Percentiles rank a stretch among this genome's conserved stretches.
phyloP scores from a whole-genome alignment of 495 filamentous ascomycete species.

The Chlorociboria aeruginascens region DNA sequence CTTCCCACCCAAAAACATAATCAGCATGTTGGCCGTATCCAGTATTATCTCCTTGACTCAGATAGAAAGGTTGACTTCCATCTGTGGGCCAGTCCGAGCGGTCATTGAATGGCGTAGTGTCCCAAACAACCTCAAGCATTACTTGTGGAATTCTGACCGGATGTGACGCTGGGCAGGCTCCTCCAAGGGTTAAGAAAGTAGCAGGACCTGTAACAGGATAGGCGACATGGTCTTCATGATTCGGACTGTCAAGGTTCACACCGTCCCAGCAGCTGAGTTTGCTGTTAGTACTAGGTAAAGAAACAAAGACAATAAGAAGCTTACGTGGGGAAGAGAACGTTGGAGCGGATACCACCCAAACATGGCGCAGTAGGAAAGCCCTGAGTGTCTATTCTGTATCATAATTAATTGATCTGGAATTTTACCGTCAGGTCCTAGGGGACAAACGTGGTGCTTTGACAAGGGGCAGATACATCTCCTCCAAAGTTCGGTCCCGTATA shows the following conservation, averaged over 20 bases:
- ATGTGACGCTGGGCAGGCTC: conserved; percentile 3
- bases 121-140: conserved; percentile 25
- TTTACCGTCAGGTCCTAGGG: conserved; percentile 9
- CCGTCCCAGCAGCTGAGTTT: conserved; percentile 64
- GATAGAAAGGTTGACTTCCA: conserved; percentile 10
- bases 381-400: too few relatives aligned
- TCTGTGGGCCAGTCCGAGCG: conserved; percentile 20
- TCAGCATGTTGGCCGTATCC: conserved; percentile 4
- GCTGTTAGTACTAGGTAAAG: too few relatives aligned
- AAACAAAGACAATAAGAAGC: too few relatives aligned
- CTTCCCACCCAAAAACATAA: conserved; percentile 2
- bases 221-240: conserved; percentile 43
- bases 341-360: too few relatives aligned
- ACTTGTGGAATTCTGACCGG: conserved; percentile 22
- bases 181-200: conserved; percentile 25
- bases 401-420: too few relatives aligned
- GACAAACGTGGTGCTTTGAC: conserved; percentile 26
- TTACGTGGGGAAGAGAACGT: too few relatives aligned
- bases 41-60: not conserved
- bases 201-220: not conserved
- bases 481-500: conserved; percentile 38
- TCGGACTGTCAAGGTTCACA: conserved; percentile 39
- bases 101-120: conserved; percentile 1
- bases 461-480: conserved; percentile 31
- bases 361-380: too few relatives aligned